Evolutionary conservation across 23 red algal species (phyloP), one percentile per base, ranked within the genome.

Genomic region (Gracilaria caudata): DNA sequence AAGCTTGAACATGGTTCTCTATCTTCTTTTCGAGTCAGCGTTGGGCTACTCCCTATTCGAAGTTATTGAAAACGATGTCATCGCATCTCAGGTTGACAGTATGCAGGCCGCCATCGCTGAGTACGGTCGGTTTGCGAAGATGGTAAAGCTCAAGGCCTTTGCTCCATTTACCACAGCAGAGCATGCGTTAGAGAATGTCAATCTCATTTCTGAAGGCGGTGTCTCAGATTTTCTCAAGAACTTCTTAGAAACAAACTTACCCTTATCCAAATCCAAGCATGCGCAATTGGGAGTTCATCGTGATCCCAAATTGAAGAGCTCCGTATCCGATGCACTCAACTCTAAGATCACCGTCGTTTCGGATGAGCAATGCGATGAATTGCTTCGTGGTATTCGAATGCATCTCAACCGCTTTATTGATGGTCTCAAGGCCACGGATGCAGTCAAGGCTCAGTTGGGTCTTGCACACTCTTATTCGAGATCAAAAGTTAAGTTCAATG

Each of bases 381-480:
- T 99, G 56, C 78, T 99, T 29, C 92, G 97, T n/a, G 92, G 88
- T 36, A 68, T 93, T 30, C 90, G 92, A 1, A 88, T 85, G 57
- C 92, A 99, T 79, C 92, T 96, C 53, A 88, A 94, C 47, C 79
- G 76, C 25, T 87, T 99, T 51, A 86, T 94, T 35, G 86, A 38
- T 37, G 88, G 92, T 10, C 77, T 99, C 37, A 92, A 85, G 43
- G 24, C 92, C 1, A 80, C 89, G 14, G 97, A 99, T 55, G 43
- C 92, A 20, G 75, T 90, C 72, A 93, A 92, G 75, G 92, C 97
- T 1, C 97, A 99, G 77, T 84, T 95, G 26, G 97, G 97, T 68
- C 91, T 99, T 37, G 97, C 97, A 4, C 97, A 99, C 60, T 91
- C 97, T 1, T 95, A 94, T 60, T 99, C 97, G 3, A 78, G 97